These are phyloP conservation scores for Elsinoe batatas DNA, from an alignment of 2,329 filamentous ascomycete genomes.

Conservation along the genomic window DNA sequence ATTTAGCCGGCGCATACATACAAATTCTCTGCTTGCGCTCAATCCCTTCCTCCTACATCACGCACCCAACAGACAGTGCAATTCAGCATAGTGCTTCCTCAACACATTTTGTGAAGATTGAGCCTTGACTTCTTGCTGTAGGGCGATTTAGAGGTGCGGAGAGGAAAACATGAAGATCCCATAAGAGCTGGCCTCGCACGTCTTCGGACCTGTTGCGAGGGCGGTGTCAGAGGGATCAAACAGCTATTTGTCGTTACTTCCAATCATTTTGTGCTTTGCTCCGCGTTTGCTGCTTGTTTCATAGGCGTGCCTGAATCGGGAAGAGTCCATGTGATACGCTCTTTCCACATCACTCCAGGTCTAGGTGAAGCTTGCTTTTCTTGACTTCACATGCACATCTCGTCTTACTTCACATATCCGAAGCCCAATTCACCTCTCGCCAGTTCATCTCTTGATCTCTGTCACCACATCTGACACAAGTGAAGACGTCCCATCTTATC, in stretches of 20 bases:
- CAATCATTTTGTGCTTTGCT: neutral
- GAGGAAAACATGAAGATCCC: constrained; percentile 46
- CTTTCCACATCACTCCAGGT: neutral
- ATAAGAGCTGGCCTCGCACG: constrained; percentile 66
- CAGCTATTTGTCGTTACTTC: constrained; percentile 36
- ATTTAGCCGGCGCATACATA: constrained; percentile 6
- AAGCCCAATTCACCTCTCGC: neutral
- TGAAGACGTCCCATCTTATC: too few relatives aligned
- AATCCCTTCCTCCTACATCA: constrained; percentile 32
- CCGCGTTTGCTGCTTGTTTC: neutral
- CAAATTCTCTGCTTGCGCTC: neutral
- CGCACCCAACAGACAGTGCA: constrained; percentile 83
- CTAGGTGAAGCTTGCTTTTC: neutral
- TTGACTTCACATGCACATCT: neutral
- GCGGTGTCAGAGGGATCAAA: constrained; percentile 77
- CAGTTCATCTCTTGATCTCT: too few relatives aligned
- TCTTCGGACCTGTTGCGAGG: constrained; percentile 52
- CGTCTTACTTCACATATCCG: neutral
- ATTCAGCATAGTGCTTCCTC: constrained; percentile 50
- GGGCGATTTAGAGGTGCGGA: constrained; percentile 54
- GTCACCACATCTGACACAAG: too few relatives aligned
- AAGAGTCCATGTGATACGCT: neutral
- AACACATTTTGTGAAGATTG: constrained; percentile 59
- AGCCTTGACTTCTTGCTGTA: constrained; percentile 50
- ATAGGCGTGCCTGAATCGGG: neutral